Percentiles rank a stretch among this genome's conserved stretches.
phyloP scores from a whole-genome alignment of 495 filamentous ascomycete genomes.

The Penicillium macrosclerotiorum region DNA sequence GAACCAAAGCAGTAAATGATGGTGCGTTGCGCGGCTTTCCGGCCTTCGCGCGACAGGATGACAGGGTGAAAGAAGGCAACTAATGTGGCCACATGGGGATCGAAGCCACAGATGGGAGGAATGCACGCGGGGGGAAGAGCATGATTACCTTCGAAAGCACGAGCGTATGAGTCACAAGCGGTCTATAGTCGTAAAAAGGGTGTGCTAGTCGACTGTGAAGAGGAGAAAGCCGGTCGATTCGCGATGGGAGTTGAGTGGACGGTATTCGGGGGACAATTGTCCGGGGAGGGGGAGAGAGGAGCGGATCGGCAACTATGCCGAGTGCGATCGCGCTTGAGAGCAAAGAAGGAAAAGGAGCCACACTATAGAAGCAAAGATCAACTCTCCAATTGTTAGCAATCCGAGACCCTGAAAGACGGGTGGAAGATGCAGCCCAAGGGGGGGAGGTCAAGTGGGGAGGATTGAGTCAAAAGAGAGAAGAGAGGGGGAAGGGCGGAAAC shows the following conservation, averaged over 20 bases:
- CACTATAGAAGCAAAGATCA: constrained; percentile 7
- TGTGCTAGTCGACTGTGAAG: not conserved
- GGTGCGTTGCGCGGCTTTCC: constrained; percentile 5
- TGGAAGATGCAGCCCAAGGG: not conserved
- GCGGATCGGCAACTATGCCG: constrained; percentile 8
- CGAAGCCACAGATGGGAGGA: not conserved
- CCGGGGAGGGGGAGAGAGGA: constrained; percentile 6
- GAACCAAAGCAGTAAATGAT: constrained; percentile 7
- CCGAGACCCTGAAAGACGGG: not conserved
- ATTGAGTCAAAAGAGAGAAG: not conserved
- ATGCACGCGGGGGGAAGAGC: not conserved
- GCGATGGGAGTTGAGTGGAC: constrained; percentile 19
- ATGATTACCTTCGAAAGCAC: constrained; percentile 11
- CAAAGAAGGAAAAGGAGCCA: not conserved
- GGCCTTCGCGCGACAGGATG: no score
- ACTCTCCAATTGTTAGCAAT: constrained; percentile 8
- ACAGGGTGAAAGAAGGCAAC: constrained; percentile 18
- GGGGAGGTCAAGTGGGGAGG: constrained; percentile 4
- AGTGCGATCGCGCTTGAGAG: not conserved
- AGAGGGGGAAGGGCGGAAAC: constrained; percentile 1
- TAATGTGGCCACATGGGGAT: not conserved
- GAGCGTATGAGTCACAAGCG: not conserved
- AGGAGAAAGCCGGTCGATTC: not conserved
- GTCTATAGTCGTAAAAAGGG: not conserved
- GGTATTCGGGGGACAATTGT: constrained; percentile 16